Evolutionary conservation across 1,284 basidiomycete species (phyloP).

Genomic region (Apiotrichum laibachii): DNA sequence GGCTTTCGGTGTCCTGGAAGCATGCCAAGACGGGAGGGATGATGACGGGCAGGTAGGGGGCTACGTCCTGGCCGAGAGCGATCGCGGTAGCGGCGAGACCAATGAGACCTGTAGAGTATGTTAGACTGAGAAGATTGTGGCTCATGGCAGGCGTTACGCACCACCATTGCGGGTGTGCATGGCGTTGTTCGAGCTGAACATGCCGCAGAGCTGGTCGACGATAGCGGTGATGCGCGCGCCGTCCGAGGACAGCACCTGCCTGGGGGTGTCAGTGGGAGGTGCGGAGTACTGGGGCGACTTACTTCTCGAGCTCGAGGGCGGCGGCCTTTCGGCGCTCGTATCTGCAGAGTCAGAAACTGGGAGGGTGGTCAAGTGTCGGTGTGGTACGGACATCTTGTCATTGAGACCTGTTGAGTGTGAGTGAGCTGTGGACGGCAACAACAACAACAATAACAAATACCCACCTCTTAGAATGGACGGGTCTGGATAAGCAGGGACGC

Average conservation of each 20-base stretch:
- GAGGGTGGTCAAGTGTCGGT: neutral
- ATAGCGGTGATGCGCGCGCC: conserved; percentile 77
- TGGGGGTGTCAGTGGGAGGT: conserved; percentile 33
- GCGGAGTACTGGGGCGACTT: conserved; percentile 24
- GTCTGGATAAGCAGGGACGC: conserved; percentile 21
- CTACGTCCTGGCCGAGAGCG: conserved; percentile 87
- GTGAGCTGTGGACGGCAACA: neutral
- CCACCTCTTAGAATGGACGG: conserved; percentile 42
- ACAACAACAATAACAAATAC: conserved; percentile 6
- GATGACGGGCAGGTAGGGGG: conserved; percentile 90
- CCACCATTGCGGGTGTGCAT: conserved; percentile 91
- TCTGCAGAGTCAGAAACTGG: conserved; percentile 45
- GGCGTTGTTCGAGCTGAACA: conserved; percentile 80
- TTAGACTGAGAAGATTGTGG: neutral
- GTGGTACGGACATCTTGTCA: conserved; percentile 47
- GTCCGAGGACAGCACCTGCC: conserved; percentile 81
- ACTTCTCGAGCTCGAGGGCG: conserved; percentile 94
- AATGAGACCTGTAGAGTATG: conserved; percentile 60
- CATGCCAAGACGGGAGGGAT: conserved; percentile 86
- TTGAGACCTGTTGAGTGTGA: conserved; percentile 41
- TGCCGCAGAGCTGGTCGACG: conserved; percentile 89
- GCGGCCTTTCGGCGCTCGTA: conserved; percentile 94
- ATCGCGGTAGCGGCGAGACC: conserved; percentile 95
- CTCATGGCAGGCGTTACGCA: conserved; percentile 1
- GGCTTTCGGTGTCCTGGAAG: conserved; percentile 90